Evolutionary conservation across 495 filamentous ascomycete species (phyloP), one percentile per base, ranked within the genome.

Genomic region (Penicillium paxilli): DNA sequence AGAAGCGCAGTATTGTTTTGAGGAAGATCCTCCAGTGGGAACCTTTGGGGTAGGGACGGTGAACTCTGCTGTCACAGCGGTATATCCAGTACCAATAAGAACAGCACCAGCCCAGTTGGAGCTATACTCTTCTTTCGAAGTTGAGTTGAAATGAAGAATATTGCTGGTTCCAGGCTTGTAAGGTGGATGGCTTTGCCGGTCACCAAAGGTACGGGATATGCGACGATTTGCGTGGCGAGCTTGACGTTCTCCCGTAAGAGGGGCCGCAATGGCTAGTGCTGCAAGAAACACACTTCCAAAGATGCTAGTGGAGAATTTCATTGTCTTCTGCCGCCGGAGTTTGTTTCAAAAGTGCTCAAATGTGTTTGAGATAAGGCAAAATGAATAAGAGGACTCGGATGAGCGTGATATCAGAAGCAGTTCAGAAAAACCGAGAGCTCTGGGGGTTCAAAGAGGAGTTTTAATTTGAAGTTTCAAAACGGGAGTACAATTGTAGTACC

Each of bases 91-190:
- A 10, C 70, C 69, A 20, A 67, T 72, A 16, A 82, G 70, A 12
- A 81, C 80, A 25, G 78, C 79, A 33, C 81, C 81, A 2, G 79
- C 74, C 81, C 80, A 83, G 64, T 83, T 84, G 6, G 68, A 68
- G 53, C 66, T 74, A 55, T 81, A 83, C 47, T 71, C 57, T 12
- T 60, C 66, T 0, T 76, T 58, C n/a, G 62, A 64, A 14, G 55
- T 66, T 22, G 63, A 57, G 51, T 58, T 65, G 1, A 66, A 40
- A 19, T 55, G 22, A 12, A 72, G 49, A 26, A 54, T 33, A 26
- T 65, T 57, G 2, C 49, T 56, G 50, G 63, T 69, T 7, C 54
- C 68, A 16, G 67, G 60, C 19, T 55, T 65, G 54, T 51, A 59
- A 9, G 66, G 64, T 16, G 60, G 63, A 38, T 65, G 57, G 52